Evolutionary conservation across 2,329 filamentous ascomycete genomes (phyloP), one percentile per base, ranked within the genome.

Genomic region (Xylogone sp.): DNA sequence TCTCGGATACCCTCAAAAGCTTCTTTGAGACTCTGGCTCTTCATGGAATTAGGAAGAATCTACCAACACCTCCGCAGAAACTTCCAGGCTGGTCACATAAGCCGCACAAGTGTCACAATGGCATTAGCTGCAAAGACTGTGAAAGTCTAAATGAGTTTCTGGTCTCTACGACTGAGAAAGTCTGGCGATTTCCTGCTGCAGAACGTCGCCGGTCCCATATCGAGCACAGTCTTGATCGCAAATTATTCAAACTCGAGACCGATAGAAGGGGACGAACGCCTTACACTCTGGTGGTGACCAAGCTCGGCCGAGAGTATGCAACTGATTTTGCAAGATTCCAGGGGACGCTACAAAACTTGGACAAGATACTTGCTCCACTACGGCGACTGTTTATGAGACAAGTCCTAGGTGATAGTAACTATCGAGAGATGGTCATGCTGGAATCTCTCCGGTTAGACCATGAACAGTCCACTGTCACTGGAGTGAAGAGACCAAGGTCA

Each of bases 251-350:
- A 12, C 34, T 46, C 21, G 34, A 50, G n/a, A 56, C 54, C 10
- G 39, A 51, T 5, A 45, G 43, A 43, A 45, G 27, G 13, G 45
- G 51, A 5, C 8, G 6, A 39, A 31, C 12, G 21, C 47, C 48
- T 3, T 47, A 54, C 19, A 54, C 56, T 5, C 48, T 58, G 18
- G 42, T 53, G 1, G 42, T 58, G 13, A 58, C 51, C 2, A 58
- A 58, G 34, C 34, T 39, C n/a, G 34, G 34, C 5, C 34, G 4
- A 18, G 34, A 39, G 34, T 39, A 39, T 16, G 34, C 34, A 18
- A 16, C 8, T 16, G 34, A 27, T 56, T 34, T 3, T 21, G 34
- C n/a, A 18, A 27, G n/a, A 20, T 31, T 18, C 45, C 42, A n/a
- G 8, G 47, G n/a, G 39, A n/a, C 4, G 21, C 2, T 21, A 42